phyloP scores from a whole-genome alignment of 1,284 basidiomycete genomes.

The Vanrija sp. region DNA sequence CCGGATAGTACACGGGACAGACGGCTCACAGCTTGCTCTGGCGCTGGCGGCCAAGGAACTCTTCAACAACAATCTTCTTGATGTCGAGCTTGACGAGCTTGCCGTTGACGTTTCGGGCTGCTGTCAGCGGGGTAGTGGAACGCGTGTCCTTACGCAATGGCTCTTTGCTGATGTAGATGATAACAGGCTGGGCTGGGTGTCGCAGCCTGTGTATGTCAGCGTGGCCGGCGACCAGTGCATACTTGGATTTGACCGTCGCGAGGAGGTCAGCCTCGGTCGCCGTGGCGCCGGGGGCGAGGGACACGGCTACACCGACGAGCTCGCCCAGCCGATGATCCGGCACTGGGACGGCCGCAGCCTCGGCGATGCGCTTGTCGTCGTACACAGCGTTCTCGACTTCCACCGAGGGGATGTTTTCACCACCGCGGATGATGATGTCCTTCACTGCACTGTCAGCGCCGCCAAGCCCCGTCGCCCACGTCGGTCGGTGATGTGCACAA shows the following conservation, averaged over 20 bases:
- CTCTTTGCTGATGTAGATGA: constrained; percentile 21
- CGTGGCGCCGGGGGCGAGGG: constrained; percentile 17
- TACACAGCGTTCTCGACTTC: constrained; percentile 43
- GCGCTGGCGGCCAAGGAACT: neutral
- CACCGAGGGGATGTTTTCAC: constrained; percentile 39
- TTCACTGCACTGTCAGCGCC: constrained; percentile 18
- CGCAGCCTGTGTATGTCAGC: constrained; percentile 12
- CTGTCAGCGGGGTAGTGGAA: neutral
- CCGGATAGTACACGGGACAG: too few species aligned
- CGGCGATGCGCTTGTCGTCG: constrained; percentile 28
- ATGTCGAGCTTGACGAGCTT: constrained; percentile 19
- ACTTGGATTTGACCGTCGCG: constrained; percentile 10
- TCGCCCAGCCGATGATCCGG: constrained; percentile 38
- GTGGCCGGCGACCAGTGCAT: neutral
- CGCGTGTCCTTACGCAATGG: constrained; percentile 25
- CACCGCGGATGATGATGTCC: constrained; percentile 41
- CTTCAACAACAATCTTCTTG: constrained; percentile 11
- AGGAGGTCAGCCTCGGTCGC: constrained; percentile 9
- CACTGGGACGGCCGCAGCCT: constrained; percentile 36
- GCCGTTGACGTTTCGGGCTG: constrained; percentile 16
- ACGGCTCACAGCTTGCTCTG: too few species aligned
- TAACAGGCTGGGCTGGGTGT: constrained; percentile 23
- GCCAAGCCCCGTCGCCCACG: neutral
- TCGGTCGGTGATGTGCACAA: constrained; percentile 35
- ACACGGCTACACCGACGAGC: constrained; percentile 34